Conservation (phyloP, 1,139 yeast genomes). For the Candida sp. region DNA sequence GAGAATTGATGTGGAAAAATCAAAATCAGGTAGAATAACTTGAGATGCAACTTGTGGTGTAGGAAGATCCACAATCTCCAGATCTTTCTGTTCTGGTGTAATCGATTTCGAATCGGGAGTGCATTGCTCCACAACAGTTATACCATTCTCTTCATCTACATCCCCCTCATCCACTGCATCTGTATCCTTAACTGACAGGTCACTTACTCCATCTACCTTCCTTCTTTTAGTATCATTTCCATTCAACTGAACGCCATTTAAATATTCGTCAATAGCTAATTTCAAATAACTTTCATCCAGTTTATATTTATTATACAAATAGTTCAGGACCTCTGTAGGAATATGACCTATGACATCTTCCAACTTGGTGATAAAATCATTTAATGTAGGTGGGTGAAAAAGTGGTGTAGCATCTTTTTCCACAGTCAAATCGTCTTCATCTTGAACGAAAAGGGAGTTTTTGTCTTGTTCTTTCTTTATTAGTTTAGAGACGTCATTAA, state of each 20-base stretch:
- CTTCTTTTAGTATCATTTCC: constrained; percentile 6
- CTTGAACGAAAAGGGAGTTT: constrained; percentile 15
- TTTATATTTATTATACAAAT: constrained; percentile 21
- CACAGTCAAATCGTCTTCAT: constrained; percentile 11
- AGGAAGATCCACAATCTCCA: neutral
- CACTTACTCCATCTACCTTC: neutral
- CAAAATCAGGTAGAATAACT: neutral
- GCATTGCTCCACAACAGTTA: neutral
- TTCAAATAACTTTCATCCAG: constrained; percentile 19
- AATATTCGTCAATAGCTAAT: constrained; percentile 27
- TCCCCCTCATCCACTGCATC: too few species aligned
- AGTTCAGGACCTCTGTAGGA: constrained; percentile 11
- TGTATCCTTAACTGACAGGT: too few species aligned
- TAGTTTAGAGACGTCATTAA: neutral
- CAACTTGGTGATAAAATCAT: neutral
- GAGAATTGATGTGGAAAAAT: neutral
- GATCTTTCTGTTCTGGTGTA: too few species aligned
- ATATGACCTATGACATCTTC: constrained; percentile 18
- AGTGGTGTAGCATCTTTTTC: too few species aligned
- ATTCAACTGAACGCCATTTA: too few species aligned
- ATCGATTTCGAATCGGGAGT: too few species aligned
- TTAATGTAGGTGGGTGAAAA: neutral
- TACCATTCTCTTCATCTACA: neutral
- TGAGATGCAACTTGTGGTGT: neutral
- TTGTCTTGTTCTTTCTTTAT: constrained; percentile 1